Percentiles rank a stretch among this genome's conserved stretches.
phyloP scores from a whole-genome alignment of 2,329 filamentous ascomycete genomes.

The Aspergillus versicolor region DNA sequence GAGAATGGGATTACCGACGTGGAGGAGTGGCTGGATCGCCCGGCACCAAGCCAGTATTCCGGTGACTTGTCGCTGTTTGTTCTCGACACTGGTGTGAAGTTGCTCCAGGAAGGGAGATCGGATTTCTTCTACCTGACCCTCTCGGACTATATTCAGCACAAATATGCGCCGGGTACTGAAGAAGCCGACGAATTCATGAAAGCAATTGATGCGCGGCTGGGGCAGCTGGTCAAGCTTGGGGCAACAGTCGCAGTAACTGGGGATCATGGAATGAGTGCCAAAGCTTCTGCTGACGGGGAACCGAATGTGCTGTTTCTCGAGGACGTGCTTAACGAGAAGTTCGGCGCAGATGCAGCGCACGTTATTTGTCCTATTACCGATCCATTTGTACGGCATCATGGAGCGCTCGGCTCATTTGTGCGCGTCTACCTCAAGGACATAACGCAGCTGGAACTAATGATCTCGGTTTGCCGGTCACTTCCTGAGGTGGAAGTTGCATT shows the following conservation, averaged over 20 bases:
- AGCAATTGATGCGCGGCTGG: neutral
- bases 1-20: neutral
- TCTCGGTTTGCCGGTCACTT: neutral
- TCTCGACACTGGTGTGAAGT: neutral
- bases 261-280: slow-evolving; percentile 1
- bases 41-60: neutral
- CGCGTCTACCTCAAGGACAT: neutral
- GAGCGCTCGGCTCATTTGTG: neutral
- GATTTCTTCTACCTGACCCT: slow-evolving; percentile 1
- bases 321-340: neutral
- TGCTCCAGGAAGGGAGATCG: neutral
- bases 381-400: slow-evolving; percentile 3
- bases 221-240: neutral
- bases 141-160: slow-evolving; percentile 2
- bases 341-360: neutral
- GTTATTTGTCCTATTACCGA: slow-evolving; percentile 3
- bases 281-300: neutral
- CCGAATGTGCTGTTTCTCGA: neutral
- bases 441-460: neutral
- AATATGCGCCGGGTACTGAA: neutral
- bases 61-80: neutral
- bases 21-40: neutral
- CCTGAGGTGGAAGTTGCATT: neutral
- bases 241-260: neutral
- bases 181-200: slow-evolving; percentile 1